Conservation (phyloP, 2,329 filamentous ascomycete genomes). For the Arthrobotrys musiformis region DNA sequence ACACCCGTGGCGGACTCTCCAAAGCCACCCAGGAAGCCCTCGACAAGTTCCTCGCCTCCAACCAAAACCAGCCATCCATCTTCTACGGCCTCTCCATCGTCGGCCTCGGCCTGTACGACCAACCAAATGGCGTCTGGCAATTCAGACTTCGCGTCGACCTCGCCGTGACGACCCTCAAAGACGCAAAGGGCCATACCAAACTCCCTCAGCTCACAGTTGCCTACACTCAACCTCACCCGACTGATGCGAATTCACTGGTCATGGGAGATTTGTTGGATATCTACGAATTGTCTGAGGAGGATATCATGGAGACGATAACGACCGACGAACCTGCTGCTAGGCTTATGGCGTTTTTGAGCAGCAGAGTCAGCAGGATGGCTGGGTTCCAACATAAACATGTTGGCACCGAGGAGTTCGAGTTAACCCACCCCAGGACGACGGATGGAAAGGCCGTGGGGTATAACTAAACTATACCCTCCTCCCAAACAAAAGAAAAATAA, state of each 20-base stretch:
- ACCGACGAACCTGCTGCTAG: conserved; percentile 34
- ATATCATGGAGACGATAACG: conserved; percentile 40
- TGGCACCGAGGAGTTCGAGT: conserved; percentile 46
- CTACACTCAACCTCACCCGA: conserved; percentile 39
- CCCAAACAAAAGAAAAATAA: background rate
- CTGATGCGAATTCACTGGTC: conserved; percentile 12
- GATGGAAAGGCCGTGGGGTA: conserved; percentile 20
- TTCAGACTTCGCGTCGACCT: conserved; percentile 42
- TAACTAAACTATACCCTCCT: conserved; percentile 1
- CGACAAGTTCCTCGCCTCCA: conserved; percentile 31
- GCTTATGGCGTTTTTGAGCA: conserved; percentile 44
- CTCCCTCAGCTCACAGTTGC: conserved; percentile 42
- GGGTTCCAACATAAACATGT: conserved; percentile 53
- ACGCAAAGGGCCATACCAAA: conserved; percentile 47
- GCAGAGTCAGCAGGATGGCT: conserved; percentile 43
- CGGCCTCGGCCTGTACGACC: conserved; percentile 39
- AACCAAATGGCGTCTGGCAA: conserved; percentile 31
- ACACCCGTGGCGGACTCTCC: conserved; percentile 34
- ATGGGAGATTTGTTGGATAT: conserved; percentile 50
- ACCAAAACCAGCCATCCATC: conserved; percentile 20
- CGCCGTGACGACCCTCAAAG: conserved; percentile 11
- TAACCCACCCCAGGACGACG: conserved; percentile 25
- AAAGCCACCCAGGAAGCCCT: background rate
- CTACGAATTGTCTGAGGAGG: conserved; percentile 45
- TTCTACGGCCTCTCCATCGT: conserved; percentile 42